Evolutionary conservation across 306 rosid genomes (phyloP).

Genomic region (Mucuna pruriens): DNA sequence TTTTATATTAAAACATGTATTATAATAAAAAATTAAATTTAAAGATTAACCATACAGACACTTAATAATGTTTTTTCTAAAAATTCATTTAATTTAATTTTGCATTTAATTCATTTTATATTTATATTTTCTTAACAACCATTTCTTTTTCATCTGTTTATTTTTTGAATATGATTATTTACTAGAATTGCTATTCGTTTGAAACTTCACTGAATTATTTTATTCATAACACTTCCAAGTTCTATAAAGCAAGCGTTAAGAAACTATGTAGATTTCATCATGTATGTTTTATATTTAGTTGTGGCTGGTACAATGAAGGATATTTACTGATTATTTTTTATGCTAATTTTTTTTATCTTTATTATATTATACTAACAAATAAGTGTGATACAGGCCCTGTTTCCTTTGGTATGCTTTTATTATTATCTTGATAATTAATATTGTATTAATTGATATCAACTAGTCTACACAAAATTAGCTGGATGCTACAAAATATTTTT

Average conservation of each 20-base stretch:
- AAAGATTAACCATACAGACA: too few relatives aligned
- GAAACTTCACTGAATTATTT: constrained; percentile 15
- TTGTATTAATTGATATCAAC: constrained; percentile 25
- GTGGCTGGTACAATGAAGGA: constrained; percentile 9
- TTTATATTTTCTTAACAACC: too few relatives aligned
- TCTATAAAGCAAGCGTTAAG: constrained; percentile 7
- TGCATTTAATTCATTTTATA: too few relatives aligned
- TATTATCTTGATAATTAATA: constrained; percentile 18
- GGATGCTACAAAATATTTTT: constrained; percentile 1
- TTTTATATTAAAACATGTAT: too few relatives aligned
- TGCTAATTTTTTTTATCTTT: constrained; percentile 6
- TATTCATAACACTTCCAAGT: constrained; percentile 30
- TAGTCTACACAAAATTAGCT: constrained; percentile 1
- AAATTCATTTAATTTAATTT: too few relatives aligned
- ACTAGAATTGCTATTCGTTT: background rate
- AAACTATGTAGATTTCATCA: constrained; percentile 9
- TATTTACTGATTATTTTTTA: background rate
- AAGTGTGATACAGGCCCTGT: background rate
- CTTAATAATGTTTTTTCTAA: too few relatives aligned
- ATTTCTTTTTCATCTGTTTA: background rate
- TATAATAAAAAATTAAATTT: too few relatives aligned
- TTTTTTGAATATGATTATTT: constrained; percentile 17
- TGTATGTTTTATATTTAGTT: constrained; percentile 17
- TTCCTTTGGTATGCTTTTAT: background rate
- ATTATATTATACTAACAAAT: background rate